Percentiles rank a stretch among this genome's conserved stretches.
These are phyloP conservation scores for Marasmius sp. DNA, from an alignment of 1,284 basidiomycete species.

Conservation along the genomic window DNA sequence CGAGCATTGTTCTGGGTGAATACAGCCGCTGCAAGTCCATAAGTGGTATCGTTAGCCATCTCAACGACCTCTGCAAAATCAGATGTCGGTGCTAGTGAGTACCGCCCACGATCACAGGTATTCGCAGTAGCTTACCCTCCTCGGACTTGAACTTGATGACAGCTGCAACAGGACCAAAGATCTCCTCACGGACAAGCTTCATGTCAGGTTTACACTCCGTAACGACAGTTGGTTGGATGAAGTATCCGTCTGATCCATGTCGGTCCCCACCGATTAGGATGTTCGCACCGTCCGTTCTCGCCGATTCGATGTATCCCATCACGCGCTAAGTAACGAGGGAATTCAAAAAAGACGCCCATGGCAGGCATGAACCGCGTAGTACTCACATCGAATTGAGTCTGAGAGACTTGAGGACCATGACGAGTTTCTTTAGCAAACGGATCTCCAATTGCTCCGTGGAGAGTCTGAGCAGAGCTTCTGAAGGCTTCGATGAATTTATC, in stretches of 20 bases:
- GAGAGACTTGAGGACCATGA: constrained; percentile 89
- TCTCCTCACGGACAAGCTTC: constrained; percentile 88
- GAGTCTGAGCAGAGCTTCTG: constrained; percentile 47
- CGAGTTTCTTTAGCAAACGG: constrained; percentile 73
- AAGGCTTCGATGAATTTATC: constrained; percentile 68
- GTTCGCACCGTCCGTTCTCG: constrained; percentile 81
- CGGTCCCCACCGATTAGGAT: constrained; percentile 77
- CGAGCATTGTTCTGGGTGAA: constrained; percentile 72
- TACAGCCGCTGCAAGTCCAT: constrained; percentile 81
- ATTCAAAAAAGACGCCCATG: constrained; percentile 21
- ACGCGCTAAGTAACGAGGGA: constrained; percentile 48
- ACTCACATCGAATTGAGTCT: constrained; percentile 63
- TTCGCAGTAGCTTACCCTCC: constrained; percentile 27
- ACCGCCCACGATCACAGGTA: constrained; percentile 5
- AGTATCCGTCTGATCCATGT: constrained; percentile 73
- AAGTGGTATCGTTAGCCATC: constrained; percentile 79
- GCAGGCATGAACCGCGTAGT: neutral
- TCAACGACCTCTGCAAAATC: constrained; percentile 53
- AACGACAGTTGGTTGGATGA: constrained; percentile 82
- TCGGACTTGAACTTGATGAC: constrained; percentile 72
- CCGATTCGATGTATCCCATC: constrained; percentile 84
- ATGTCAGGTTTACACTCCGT: constrained; percentile 73
- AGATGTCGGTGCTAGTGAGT: neutral
- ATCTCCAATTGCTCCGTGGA: constrained; percentile 63
- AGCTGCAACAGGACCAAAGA: constrained; percentile 83